These are phyloP conservation scores for Setaria italica DNA, from an alignment of 202 grass and related monocot species.

Conservation along the genomic window DNA sequence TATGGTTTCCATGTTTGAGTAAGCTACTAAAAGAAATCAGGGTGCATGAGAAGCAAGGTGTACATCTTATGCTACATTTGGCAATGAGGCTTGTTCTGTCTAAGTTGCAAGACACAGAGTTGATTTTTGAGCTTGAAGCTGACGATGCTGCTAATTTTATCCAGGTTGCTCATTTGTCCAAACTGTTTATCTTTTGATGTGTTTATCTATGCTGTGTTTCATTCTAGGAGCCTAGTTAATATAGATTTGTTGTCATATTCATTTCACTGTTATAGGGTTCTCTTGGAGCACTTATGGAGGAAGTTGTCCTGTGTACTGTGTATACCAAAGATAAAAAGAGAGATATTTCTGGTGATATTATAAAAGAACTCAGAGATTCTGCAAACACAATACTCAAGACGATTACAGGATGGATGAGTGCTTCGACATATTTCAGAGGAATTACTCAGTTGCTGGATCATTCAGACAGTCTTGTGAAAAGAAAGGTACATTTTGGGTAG, in stretches of 20 bases:
- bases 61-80: constrained; percentile 61
- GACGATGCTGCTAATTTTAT: constrained; percentile 61
- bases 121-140: constrained; percentile 79
- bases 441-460: constrained; percentile 75
- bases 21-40: constrained; percentile 75
- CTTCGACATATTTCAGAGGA: constrained; percentile 78
- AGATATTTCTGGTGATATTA: constrained; percentile 45
- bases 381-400: constrained; percentile 62
- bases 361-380: constrained; percentile 62
- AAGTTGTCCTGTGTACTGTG: constrained; percentile 72
- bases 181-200: not conserved
- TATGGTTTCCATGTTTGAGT: constrained; percentile 93
- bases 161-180: constrained; percentile 63
- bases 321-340: constrained; percentile 59
- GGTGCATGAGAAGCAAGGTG: constrained; percentile 51
- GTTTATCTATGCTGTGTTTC: constrained; percentile 18
- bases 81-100: constrained; percentile 65
- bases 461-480: constrained; percentile 69
- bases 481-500: constrained; percentile 49
- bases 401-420: constrained; percentile 74
- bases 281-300: constrained; percentile 82
- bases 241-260: constrained; percentile 15
- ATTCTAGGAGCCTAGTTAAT: not conserved
- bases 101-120: constrained; percentile 84
- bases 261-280: constrained; percentile 58